Evolutionary conservation across 176 grass and related monocot species (phyloP), one percentile per base, ranked within the genome.

Genomic region (Aechmea fasciata): DNA sequence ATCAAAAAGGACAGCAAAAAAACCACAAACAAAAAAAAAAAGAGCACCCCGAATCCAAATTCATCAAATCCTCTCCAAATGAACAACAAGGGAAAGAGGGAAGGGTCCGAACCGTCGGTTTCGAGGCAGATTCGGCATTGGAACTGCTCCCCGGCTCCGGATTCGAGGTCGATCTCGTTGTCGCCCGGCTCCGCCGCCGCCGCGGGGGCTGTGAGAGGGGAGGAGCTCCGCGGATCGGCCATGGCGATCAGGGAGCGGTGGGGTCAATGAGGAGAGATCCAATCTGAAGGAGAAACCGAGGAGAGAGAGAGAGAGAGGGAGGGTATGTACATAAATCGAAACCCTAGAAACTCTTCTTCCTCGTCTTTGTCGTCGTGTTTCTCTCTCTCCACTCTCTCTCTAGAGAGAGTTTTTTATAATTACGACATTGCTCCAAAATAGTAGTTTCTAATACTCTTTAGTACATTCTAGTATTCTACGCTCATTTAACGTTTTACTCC

Each of bases 51-150:
- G 5, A 41, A 7, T 41, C 33, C 33, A 41, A 41, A 41, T 41
- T 41, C 33, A 41, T 7, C 33, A 41, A 41, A 41, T 41, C 33
- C 33, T 41, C 33, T 41, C 33, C 33, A 62, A 11, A 49, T 4
- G 11, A 47, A 51, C 7, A 15, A 55, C 3, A 41, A 19, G 3
- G 0, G 73, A 54, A 19, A 62, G 23, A 51, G 2, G 25, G 13
- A 8, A 63, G 50, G 50, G 2, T 6, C 11, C 7, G 53, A 55
- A 91, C 88, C 93, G 69, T 97, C 93, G 26, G 86, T 87, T 83
- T 97, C 93, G 61, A 97, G 89, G 77, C 93, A 97, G 83, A 97
- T 97, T 85, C 93, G 89, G 84, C 93, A 97, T 82, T 97, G 93
- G 11, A 92, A 80, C 79, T 97, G 93, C 51, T 92, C 93, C 53